Conservation (phyloP, 2,329 filamentous ascomycete genomes). For the Diaporthe sp. region DNA sequence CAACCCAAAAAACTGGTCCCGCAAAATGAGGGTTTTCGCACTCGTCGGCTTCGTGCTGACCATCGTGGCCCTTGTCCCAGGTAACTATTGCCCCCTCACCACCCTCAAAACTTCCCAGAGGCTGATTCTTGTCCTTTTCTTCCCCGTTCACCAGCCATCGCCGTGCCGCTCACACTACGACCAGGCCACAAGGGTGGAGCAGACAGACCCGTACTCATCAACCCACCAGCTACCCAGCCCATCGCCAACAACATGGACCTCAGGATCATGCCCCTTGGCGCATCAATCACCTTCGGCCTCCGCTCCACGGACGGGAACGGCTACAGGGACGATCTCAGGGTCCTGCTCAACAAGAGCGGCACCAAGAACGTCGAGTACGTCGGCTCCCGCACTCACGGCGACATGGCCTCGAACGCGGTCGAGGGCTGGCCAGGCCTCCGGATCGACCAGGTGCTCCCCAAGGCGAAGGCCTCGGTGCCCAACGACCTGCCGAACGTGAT, state of each 20-base stretch:
- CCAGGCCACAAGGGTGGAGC: neutral
- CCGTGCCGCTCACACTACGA: conserved; percentile 31
- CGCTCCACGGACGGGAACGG: conserved; percentile 55
- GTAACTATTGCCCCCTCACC: neutral
- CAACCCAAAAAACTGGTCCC: conserved; percentile 36
- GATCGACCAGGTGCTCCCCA: conserved; percentile 55
- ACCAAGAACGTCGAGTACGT: conserved; percentile 55
- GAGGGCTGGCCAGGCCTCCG: conserved; percentile 60
- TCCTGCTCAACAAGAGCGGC: conserved; percentile 50
- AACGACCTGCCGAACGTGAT: conserved; percentile 55
- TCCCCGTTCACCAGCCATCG: conserved; percentile 30
- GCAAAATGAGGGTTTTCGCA: conserved; percentile 36
- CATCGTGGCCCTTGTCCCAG: conserved; percentile 34
- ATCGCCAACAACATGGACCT: conserved; percentile 48
- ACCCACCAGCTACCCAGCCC: conserved; percentile 32
- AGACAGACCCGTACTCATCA: neutral
- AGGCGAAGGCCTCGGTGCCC: conserved; percentile 51
- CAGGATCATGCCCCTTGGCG: conserved; percentile 60
- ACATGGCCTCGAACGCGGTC: conserved; percentile 57
- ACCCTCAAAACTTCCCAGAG: neutral
- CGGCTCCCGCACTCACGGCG: conserved; percentile 54
- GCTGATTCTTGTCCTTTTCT: neutral
- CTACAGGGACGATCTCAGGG: conserved; percentile 53
- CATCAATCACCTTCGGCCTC: conserved; percentile 57
- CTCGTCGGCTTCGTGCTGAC: conserved; percentile 21